Evolutionary conservation across 2,329 filamentous ascomycete species (phyloP), one percentile per base, ranked within the genome.

Genomic region (Hymenoscyphus albidus): DNA sequence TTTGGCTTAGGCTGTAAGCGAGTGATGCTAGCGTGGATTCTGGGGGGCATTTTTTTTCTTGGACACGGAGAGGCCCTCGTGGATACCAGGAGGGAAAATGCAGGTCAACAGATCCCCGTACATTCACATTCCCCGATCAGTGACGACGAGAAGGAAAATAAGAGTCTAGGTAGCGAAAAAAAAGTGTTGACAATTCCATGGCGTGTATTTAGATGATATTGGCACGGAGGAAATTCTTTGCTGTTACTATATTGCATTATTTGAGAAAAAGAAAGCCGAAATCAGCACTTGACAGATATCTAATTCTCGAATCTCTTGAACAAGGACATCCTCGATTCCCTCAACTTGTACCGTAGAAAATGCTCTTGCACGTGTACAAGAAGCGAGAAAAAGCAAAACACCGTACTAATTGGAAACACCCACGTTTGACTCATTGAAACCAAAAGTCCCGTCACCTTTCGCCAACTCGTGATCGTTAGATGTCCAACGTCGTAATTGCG

Each of bases 51-150:
- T 51, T 51, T n/a, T 35, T 35, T 27, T 2, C 27, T 27, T 27
- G 42, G n/a, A 51, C 22, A 51, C 44, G 44, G 7, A 48, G 42
- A n/a, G 6, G 12, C 22, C 44, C 44, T 51, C 44, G 18, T 51
- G 44, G 44, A 51, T 51, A 10, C 44, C n/a, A 51, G 44, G 44
- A 51, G 44, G 44, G 44, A 22, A 48, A 51, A 51, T 51, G 44
- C 44, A 51, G 44, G 44, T n/a, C 18, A 51, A 51, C 44, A 51
- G 44, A 51, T 51, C 44, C 44, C 44, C 44, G 44, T 51, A 51
- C 44, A 51, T 51, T 22, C 44, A 51, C 44, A 51, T 51, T 22
- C 44, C 44, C 44, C 44, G 44, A 51, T 18, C 18, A 51, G 44
- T 51, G 44, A 51, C n/a, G 44, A 51, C 44, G n/a, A 51, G 22